Evolutionary conservation across 345 rosid species (phyloP).

Genomic region (Rubroshorea leprosula): DNA sequence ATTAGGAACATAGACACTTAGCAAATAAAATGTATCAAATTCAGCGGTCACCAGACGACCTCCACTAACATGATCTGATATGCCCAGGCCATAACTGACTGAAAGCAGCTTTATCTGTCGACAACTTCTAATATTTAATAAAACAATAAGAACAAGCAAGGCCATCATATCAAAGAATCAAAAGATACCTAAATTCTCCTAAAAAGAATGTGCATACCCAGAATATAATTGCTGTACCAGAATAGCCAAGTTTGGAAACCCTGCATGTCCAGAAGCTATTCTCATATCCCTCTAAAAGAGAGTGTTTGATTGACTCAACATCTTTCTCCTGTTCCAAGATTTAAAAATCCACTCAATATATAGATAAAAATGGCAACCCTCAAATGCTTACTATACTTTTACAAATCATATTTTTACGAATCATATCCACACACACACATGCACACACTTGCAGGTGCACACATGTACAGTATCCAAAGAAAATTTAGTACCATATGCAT

Average conservation of each 20-base stretch:
- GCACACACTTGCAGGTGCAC: no score
- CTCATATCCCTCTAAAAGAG: constrained; percentile 68
- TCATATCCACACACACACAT: constrained; percentile 81
- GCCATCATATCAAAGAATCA: no score
- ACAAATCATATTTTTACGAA: constrained; percentile 80
- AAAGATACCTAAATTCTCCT: background rate
- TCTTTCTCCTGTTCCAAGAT: constrained; percentile 67
- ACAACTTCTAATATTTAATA: constrained; percentile 15
- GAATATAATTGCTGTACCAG: constrained; percentile 91
- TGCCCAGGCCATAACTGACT: constrained; percentile 70
- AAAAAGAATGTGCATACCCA: constrained; percentile 45
- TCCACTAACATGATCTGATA: constrained; percentile 73
- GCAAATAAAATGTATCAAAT: constrained; percentile 73
- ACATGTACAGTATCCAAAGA: no score
- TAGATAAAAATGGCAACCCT: no score
- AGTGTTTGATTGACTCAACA: constrained; percentile 62
- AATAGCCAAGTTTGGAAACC: constrained; percentile 83
- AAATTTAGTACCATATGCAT: no score
- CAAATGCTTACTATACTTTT: constrained; percentile 61
- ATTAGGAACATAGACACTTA: constrained; percentile 78
- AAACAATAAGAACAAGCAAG: background rate
- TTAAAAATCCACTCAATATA: background rate
- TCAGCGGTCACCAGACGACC: constrained; percentile 88
- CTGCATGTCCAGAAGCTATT: constrained; percentile 94
- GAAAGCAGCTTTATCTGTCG: constrained; percentile 84